Percentiles rank a stretch among this genome's conserved stretches.
These are phyloP conservation scores for Yarrowia galli DNA, from an alignment of 1,139 yeast species.

Conservation along the genomic window DNA sequence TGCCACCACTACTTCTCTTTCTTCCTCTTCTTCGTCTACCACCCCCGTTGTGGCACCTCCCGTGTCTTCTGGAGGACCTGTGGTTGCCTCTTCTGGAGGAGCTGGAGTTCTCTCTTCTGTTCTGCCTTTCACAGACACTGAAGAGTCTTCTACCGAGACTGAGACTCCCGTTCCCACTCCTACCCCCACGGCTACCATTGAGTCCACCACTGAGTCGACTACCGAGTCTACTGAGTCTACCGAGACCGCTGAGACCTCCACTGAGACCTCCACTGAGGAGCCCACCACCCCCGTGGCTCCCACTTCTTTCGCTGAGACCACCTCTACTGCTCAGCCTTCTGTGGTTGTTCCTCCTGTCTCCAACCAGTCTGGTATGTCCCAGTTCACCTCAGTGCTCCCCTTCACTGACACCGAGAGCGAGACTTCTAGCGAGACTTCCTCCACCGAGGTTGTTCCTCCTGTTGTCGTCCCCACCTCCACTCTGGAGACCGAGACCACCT, in stretches of 20 bases:
- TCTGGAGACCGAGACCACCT: conserved; percentile 11
- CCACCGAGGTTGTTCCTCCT: conserved; percentile 21
- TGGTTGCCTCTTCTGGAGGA: conserved; percentile 4
- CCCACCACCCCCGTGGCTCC: conserved; percentile 11
- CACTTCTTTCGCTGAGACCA: conserved; percentile 36
- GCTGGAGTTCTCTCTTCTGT: conserved; percentile 24
- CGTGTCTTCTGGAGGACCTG: background rate
- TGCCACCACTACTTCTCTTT: background rate
- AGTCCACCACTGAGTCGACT: conserved; percentile 16
- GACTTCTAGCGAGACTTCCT: conserved; percentile 25
- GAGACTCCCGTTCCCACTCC: conserved; percentile 18
- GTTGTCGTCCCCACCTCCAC: conserved; percentile 28
- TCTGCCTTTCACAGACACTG: conserved; percentile 21
- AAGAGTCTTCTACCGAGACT: background rate
- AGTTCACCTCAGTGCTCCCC: conserved; percentile 37
- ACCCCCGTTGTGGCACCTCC: conserved; percentile 6
- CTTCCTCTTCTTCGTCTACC: conserved; percentile 4
- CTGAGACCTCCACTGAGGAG: conserved; percentile 1
- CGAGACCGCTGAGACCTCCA: conserved; percentile 3
- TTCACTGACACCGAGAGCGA: conserved; percentile 38
- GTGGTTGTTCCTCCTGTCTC: conserved; percentile 34
- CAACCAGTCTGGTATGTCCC: conserved; percentile 35
- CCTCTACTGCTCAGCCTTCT: conserved; percentile 31
- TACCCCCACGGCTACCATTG: conserved; percentile 3
- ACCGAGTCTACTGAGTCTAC: conserved; percentile 10